phyloP scores from a whole-genome alignment of 768 basidiomycete species.

The Lentinula aciculospora region DNA sequence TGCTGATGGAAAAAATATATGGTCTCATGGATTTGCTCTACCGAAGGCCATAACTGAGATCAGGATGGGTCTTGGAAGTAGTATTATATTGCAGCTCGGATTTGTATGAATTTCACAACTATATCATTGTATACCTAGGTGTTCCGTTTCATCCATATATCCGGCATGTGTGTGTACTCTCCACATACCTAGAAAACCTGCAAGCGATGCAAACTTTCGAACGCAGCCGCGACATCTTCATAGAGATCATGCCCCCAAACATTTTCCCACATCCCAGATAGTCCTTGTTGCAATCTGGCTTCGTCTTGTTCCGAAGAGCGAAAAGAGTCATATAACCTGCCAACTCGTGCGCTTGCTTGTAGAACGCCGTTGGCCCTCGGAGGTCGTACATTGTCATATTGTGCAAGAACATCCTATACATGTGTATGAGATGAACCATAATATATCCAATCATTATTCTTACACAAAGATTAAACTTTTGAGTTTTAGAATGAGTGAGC shows the following conservation, averaged over 20 bases:
- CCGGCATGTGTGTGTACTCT: not conserved
- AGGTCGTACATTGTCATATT: slow-evolving; percentile 38
- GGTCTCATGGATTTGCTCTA: not conserved
- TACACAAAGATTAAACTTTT: slow-evolving; percentile 34
- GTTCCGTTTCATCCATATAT: not conserved
- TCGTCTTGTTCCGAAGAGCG: slow-evolving; percentile 23
- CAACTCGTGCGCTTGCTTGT: slow-evolving; percentile 31
- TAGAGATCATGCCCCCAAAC: slow-evolving; percentile 46
- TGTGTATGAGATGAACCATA: not conserved
- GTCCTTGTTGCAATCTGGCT: slow-evolving; percentile 20
- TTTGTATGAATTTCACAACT: not conserved
- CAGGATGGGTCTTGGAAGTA: not conserved
- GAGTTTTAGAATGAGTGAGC: slow-evolving; percentile 36
- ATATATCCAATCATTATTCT: slow-evolving; percentile 4
- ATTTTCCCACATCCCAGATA: slow-evolving; percentile 37
- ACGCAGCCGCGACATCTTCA: slow-evolving; percentile 29
- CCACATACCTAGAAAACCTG: not conserved
- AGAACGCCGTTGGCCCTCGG: slow-evolving; percentile 47
- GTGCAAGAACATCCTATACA: slow-evolving; percentile 36
- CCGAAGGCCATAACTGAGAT: not conserved
- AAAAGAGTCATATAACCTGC: slow-evolving; percentile 37
- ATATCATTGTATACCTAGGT: not conserved
- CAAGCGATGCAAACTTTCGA: slow-evolving; percentile 7
- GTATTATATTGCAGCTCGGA: not conserved
- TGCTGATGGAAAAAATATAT: slow-evolving; percentile 10